These are phyloP conservation scores for Conoideocrella luteorostrata DNA, from an alignment of 2,329 filamentous ascomycete species.

Conservation along the genomic window DNA sequence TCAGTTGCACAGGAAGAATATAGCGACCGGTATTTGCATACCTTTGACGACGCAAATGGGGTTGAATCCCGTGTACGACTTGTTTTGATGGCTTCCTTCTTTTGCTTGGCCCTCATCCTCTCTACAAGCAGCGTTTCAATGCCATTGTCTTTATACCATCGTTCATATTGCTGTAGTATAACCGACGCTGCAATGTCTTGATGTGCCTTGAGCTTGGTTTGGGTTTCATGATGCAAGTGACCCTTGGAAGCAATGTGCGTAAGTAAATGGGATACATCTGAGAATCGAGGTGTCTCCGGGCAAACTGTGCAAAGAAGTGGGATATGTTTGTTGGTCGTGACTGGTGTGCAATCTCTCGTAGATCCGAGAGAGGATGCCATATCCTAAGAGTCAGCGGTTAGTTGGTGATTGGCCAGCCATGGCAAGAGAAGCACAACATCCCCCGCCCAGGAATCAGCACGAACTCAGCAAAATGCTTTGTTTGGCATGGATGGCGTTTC, in stretches of 20 bases:
- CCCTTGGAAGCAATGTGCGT: constrained; percentile 90
- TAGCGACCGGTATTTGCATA: constrained; percentile 3
- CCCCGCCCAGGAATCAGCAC: constrained; percentile 3
- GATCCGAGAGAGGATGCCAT: constrained; percentile 31
- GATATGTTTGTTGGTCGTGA: constrained; percentile 35
- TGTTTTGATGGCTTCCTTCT: constrained; percentile 54
- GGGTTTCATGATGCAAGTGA: constrained; percentile 81
- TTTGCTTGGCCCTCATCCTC: constrained; percentile 69
- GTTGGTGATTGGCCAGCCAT: constrained; percentile 13
- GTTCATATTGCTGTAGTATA: constrained; percentile 61
- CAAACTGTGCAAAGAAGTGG: constrained; percentile 79
- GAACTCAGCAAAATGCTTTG: background rate
- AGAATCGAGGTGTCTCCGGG: constrained; percentile 72
- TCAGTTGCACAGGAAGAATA: constrained; percentile 2
- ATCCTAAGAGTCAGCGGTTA: constrained; percentile 16
- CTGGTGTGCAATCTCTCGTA: constrained; percentile 14
- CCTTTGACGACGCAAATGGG: constrained; percentile 17
- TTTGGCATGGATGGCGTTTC: background rate
- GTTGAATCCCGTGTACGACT: constrained; percentile 28
- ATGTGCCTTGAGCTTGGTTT: constrained; percentile 65
- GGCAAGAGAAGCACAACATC: constrained; percentile 9
- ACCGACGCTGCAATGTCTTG: constrained; percentile 59
- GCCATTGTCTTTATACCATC: constrained; percentile 68
- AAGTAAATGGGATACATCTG: constrained; percentile 83
- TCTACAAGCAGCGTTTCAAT: constrained; percentile 71